phyloP scores from a whole-genome alignment of 768 basidiomycete species.

The Auricularia cornea region DNA sequence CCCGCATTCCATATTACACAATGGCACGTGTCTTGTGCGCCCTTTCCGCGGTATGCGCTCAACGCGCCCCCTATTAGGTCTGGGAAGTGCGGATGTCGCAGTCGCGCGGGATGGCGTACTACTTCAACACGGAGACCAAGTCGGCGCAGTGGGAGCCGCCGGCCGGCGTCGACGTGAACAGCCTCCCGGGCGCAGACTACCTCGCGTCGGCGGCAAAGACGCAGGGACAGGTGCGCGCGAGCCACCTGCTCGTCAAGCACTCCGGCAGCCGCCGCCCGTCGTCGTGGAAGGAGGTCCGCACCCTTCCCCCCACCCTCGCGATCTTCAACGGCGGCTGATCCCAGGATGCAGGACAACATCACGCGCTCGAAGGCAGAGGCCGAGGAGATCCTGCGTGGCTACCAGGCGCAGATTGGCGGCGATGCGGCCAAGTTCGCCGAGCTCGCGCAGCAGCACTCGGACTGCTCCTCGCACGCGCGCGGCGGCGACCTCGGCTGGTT shows the following conservation, averaged over 20 bases:
- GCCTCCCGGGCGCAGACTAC: conserved; percentile 58
- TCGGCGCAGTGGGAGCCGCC: conserved; percentile 79
- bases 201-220: conserved; percentile 11
- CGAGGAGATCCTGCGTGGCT: conserved; percentile 60
- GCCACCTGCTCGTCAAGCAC: conserved; percentile 93
- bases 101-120: conserved; percentile 76
- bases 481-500: conserved; percentile 89
- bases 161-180: conserved; percentile 44
- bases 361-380: conserved; percentile 86
- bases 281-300: conserved; percentile 35
- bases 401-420: conserved; percentile 53
- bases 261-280: conserved; percentile 28
- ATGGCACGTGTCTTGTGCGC: no score
- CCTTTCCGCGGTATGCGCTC: no score
- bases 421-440: conserved; percentile 58
- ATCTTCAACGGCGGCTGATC: not conserved
- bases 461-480: conserved; percentile 79
- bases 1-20: no score
- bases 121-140: conserved; percentile 65
- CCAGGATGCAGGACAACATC: conserved; percentile 47
- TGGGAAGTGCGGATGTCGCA: conserved; percentile 90
- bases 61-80: no score
- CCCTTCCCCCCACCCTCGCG: not conserved
- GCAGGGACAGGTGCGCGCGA: conserved; percentile 68
- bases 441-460: conserved; percentile 70